Percentiles rank a stretch among this genome's conserved stretches.
Evolutionary conservation across 805 yeast species (phyloP).

Genomic region (Kazachstania viticola): DNA sequence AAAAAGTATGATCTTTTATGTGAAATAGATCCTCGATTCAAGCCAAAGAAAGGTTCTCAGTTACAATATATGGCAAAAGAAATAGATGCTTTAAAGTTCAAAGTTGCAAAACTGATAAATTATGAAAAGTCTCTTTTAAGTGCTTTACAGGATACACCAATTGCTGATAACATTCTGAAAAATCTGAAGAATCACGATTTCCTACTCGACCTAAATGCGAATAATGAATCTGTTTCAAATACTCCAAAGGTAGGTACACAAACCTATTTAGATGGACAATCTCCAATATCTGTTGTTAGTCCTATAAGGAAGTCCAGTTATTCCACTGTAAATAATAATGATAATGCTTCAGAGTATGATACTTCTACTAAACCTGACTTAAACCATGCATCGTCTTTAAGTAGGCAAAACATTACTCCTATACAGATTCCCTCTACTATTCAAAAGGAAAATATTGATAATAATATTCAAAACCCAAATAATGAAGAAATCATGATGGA

Average conservation of each 20-base stretch:
- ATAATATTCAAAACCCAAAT: constrained; percentile 24
- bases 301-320: constrained; percentile 1
- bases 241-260: constrained; percentile 25
- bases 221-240: not conserved
- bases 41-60: constrained; percentile 88
- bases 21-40: constrained; percentile 82
- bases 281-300: constrained; percentile 15
- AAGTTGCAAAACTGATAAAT: constrained; percentile 53
- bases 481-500: constrained; percentile 32
- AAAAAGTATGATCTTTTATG: constrained; percentile 68
- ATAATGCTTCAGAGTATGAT: constrained; percentile 26
- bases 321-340: constrained; percentile 19
- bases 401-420: not conserved
- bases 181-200: not conserved
- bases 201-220: not conserved
- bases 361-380: constrained; percentile 15
- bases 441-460: no score
- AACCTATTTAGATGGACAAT: constrained; percentile 35
- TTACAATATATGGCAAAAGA: constrained; percentile 75
- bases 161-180: constrained; percentile 2
- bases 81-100: constrained; percentile 65
- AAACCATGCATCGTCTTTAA: constrained; percentile 6
- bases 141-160: constrained; percentile 1
- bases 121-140: constrained; percentile 38
- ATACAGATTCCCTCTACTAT: constrained; percentile 19